Conservation (phyloP, 768 basidiomycete genomes). For the Tremella fuciformis region DNA sequence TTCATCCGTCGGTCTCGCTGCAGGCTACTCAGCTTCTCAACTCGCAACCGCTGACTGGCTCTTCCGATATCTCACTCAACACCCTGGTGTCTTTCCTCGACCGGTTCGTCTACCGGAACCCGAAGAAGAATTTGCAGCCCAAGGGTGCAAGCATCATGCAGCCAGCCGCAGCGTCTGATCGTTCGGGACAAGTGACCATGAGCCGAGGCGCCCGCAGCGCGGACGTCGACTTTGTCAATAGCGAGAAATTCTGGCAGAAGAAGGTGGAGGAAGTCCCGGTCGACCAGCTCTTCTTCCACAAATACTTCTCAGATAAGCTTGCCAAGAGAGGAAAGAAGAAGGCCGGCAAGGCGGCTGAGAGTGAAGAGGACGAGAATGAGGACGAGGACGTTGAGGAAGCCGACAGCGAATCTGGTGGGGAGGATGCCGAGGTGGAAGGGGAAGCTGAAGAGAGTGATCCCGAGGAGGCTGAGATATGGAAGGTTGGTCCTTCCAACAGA, state of each 20-base stretch:
- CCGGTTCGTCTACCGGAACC: slow-evolving; percentile 94
- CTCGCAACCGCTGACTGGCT: slow-evolving; percentile 71
- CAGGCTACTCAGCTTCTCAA: slow-evolving; percentile 78
- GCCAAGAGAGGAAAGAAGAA: slow-evolving; percentile 55
- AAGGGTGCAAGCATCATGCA: slow-evolving; percentile 94
- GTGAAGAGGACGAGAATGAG: slow-evolving; percentile 29
- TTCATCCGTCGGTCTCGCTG: slow-evolving; percentile 83
- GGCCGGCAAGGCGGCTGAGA: slow-evolving; percentile 22
- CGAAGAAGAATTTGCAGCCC: slow-evolving; percentile 66
- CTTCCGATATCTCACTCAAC: slow-evolving; percentile 83
- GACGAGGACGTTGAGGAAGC: slow-evolving; percentile 47
- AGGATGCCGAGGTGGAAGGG: slow-evolving; percentile 50
- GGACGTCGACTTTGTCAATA: slow-evolving; percentile 61
- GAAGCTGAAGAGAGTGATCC: slow-evolving; percentile 44
- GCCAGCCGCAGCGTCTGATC: slow-evolving; percentile 70
- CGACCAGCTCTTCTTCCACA: slow-evolving; percentile 92
- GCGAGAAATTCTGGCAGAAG: slow-evolving; percentile 69
- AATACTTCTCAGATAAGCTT: slow-evolving; percentile 74
- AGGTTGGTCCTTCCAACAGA: slow-evolving; percentile 57
- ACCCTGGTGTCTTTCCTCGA: slow-evolving; percentile 94
- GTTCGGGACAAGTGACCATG: slow-evolving; percentile 56
- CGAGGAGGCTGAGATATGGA: slow-evolving; percentile 77
- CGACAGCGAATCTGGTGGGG: slow-evolving; percentile 44
- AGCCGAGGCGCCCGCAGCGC: slow-evolving; percentile 66
- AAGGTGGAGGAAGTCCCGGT: slow-evolving; percentile 71